Percentiles rank a stretch among this genome's conserved stretches.
phyloP scores from a whole-genome alignment of 257 asterid genomes.

The Fraxinus cuspidata region DNA sequence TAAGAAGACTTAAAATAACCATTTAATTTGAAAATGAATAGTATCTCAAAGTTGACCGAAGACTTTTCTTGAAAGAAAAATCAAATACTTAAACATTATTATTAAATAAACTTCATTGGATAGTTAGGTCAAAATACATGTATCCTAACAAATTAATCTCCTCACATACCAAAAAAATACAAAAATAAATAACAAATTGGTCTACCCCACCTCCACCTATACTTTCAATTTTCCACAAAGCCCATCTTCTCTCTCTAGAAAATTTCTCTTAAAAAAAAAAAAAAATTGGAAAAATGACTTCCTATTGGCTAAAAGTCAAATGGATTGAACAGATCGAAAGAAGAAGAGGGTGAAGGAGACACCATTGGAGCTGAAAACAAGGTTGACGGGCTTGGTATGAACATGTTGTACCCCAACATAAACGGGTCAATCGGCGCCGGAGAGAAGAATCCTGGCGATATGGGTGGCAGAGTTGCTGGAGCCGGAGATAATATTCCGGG shows the following conservation, averaged over 20 bases:
- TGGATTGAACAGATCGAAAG: conserved; percentile 56
- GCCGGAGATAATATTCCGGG: conserved; percentile 92
- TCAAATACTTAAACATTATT: too few species aligned
- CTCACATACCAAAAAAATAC: neutral
- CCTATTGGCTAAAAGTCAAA: conserved; percentile 61
- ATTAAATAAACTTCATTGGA: too few species aligned
- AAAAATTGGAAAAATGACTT: neutral
- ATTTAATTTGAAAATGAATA: too few species aligned
- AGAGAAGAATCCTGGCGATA: conserved; percentile 74
- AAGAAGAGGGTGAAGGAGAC: conserved; percentile 55
- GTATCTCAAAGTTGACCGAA: too few species aligned
- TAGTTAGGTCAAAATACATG: too few species aligned
- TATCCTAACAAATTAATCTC: too few species aligned
- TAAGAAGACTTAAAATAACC: too few species aligned
- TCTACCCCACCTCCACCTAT: neutral
- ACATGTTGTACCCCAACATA: conserved; percentile 55
- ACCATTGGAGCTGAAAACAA: conserved; percentile 67
- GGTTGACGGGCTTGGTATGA: conserved; percentile 71
- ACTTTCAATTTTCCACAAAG: neutral
- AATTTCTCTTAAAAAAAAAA: neutral
- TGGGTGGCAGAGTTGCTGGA: conserved; percentile 61
- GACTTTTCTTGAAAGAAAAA: too few species aligned
- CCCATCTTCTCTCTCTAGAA: conserved; percentile 35
- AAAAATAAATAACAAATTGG: too few species aligned
- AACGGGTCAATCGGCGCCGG: conserved; percentile 65